These are phyloP conservation scores for Rhodotorula sp. DNA, from an alignment of 1,284 basidiomycete species.

Conservation along the genomic window DNA sequence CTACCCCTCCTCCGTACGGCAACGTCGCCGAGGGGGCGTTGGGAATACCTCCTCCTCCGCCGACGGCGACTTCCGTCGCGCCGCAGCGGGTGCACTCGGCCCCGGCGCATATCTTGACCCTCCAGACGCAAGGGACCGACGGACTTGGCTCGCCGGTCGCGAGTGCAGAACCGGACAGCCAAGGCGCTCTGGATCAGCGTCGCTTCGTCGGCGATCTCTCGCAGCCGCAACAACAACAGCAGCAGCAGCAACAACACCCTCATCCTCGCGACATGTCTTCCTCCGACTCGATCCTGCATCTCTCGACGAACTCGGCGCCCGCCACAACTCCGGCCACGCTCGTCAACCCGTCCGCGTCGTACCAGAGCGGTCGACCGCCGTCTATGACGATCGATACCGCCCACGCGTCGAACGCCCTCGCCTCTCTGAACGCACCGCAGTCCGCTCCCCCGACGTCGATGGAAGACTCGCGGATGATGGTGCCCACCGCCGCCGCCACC, in stretches of 20 bases:
- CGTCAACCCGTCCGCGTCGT: constrained; percentile 8
- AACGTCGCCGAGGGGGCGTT: background rate
- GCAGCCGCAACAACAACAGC: background rate
- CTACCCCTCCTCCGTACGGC: constrained; percentile 12
- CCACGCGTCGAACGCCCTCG: constrained; percentile 2
- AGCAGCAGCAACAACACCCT: background rate
- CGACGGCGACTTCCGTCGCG: background rate
- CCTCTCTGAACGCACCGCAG: constrained; percentile 5
- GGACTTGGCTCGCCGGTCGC: background rate
- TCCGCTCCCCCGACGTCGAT: constrained; percentile 2
- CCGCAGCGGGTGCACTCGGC: constrained; percentile 38
- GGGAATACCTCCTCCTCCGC: constrained; percentile 3
- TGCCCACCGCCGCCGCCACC: too few relatives aligned
- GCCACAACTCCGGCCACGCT: background rate
- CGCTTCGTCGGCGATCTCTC: constrained; percentile 6
- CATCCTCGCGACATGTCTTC: background rate
- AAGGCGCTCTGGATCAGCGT: constrained; percentile 9
- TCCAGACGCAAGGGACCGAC: constrained; percentile 14
- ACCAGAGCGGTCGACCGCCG: background rate
- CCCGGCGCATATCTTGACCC: constrained; percentile 30
- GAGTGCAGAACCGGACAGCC: constrained; percentile 9
- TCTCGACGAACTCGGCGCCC: background rate
- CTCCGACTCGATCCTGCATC: background rate
- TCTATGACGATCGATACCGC: constrained; percentile 16
- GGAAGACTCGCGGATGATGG: constrained; percentile 1